Evolutionary conservation across 2,329 filamentous ascomycete species (phyloP), one percentile per base, ranked within the genome.

Genomic region (Eutypella sp.): DNA sequence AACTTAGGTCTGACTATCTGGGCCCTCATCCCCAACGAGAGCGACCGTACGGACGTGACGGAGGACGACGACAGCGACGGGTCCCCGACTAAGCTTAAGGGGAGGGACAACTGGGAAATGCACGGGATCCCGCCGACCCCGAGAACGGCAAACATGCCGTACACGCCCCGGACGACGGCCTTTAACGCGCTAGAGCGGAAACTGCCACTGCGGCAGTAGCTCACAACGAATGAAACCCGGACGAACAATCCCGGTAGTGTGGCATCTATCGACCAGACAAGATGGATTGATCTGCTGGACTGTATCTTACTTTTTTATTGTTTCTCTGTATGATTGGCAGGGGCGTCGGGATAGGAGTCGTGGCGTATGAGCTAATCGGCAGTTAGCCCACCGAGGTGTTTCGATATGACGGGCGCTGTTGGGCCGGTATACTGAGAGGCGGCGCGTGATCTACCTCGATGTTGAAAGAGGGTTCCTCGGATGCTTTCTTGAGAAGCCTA

Each of bases 151-250:
- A 52, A 57, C 10, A 53, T 70, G 52, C 78, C 79, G 0, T 85
- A 75, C 52, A 87, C 83, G 6, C 84, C 83, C 5, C 66, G 84
- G 52, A 87, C 84, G 15, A 74, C 79, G 61, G 84, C 84, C 1
- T 87, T 87, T 60, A 74, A 85, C 57, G 75, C 76, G 11, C 67
- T 85, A 40, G 78, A 84, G 50, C 67, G 79, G 46, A 76, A 77
- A 56, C 61, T 82, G 47, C 79, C 80, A 3, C 59, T 80, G 40
- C 69, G 76, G 43, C 55, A 63, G 22, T 57, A 69, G 31, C 57
- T 62, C 27, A 40, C 40, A 20, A 51, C 36, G 47, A 44, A 16
- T 23, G 19, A 27, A 27, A 27, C 41, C 20, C n/a, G 33, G 18
- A 5, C 10, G 19, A 4, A 11, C 9, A 13, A 13, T 23, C n/a